Evolutionary conservation across 1,284 basidiomycete species (phyloP).

Genomic region (Sphaerobolus stellatus): DNA sequence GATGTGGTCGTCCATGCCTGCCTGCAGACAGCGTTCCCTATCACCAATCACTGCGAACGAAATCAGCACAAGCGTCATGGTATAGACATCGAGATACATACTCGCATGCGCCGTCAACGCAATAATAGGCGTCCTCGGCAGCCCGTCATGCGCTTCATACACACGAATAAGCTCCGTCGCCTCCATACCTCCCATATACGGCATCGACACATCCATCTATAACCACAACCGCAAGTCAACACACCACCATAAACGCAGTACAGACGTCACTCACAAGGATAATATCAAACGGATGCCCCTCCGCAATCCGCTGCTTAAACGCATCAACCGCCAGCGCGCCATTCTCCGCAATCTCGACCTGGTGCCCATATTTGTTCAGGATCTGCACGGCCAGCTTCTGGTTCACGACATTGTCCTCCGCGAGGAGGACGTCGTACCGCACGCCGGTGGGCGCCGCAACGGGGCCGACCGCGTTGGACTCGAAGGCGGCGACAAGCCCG

Average conservation of each 20-base stretch:
- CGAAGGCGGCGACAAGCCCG: constrained; percentile 91
- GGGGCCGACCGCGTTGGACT: constrained; percentile 87
- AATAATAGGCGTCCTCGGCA: constrained; percentile 87
- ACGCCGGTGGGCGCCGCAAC: constrained; percentile 80
- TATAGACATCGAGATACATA: constrained; percentile 39
- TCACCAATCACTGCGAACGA: constrained; percentile 83
- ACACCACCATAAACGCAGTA: no score
- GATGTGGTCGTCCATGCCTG: constrained; percentile 82
- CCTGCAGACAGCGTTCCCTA: constrained; percentile 87
- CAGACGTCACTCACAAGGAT: constrained; percentile 60
- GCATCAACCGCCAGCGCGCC: constrained; percentile 89
- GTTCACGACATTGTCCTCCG: constrained; percentile 98
- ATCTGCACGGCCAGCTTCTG: constrained; percentile 97
- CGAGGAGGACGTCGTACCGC: constrained; percentile 91
- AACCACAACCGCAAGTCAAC: no score
- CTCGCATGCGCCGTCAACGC: constrained; percentile 92
- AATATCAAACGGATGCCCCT: constrained; percentile 78
- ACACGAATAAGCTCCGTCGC: constrained; percentile 80
- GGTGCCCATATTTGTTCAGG: constrained; percentile 94
- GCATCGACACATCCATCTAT: constrained; percentile 98
- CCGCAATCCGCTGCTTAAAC: constrained; percentile 76
- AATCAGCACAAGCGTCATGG: constrained; percentile 1
- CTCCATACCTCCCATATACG: constrained; percentile 94
- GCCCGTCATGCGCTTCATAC: constrained; percentile 75
- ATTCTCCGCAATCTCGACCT: constrained; percentile 97